Base-by-base conservation (phyloP, 2,329 filamentous ascomycete genomes). In the Podosphaera fusca region DNA sequence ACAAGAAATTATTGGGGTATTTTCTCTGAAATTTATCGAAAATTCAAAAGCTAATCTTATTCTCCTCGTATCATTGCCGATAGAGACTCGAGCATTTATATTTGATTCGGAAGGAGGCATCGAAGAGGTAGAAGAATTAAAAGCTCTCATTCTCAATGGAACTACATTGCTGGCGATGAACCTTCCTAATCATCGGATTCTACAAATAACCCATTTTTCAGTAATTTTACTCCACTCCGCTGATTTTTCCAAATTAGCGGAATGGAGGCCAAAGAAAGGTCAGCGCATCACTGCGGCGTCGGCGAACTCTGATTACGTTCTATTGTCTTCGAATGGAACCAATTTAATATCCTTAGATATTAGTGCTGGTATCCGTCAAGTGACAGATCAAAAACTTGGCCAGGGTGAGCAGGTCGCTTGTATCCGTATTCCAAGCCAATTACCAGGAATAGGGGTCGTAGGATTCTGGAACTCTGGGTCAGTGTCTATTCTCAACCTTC, bases 401-500 rank as follows among this genome's bases (percentile, higher is more conserved):
- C 71, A 76, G 14, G 74, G 80, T 38, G 84, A 87, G 61, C 87
- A 96, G 67, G 79, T 96, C 38, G 86, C 92, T 2, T 94, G 89
- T 64, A 74, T 96, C 8, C 81, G 90, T 52, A 76, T 92, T 1
- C 81, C 88, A 0, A 73, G 77, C 2, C 73, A 78, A 40, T 71
- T 82, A 12, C 72, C 75, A 3, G 74, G 78, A 54, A 72, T 87
- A 36, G 90, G 85, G 57, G 82, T 95, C 34, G 76, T 92, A 14
- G 89, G 88, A 1, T 92, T 94, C 69, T 96, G 90, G 80, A 81
- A 85, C 60, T 82, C 82, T n/a, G 85, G 87, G 4, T 79, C 79
- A 9, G 77, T 96, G 33, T 84, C 85, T 0, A 73, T 96, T 38
- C 73, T 95, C 50, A 76, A 82, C 58, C 68, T 94, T 30, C 69